A percentile compares a stretch with the other conserved stretches of the same genome.
Conservation (phyloP, 108 stramenopile species). For the Cyclostephanos invisitatus region DNA sequence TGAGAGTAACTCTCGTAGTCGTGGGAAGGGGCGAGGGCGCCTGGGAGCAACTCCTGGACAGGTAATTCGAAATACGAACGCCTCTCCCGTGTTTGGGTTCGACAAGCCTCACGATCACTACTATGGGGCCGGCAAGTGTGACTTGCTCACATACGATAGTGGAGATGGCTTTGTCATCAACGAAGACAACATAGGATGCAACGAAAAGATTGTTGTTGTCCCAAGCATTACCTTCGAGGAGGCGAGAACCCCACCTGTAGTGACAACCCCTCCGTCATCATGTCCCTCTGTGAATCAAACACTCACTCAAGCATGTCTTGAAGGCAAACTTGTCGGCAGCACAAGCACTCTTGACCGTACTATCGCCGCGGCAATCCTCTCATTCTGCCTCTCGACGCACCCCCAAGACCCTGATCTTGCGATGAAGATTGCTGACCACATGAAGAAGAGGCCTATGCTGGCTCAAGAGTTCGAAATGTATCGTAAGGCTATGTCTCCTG, state of each 20-base stretch:
- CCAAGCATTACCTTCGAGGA: neutral
- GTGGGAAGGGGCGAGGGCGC: neutral
- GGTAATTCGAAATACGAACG: neutral
- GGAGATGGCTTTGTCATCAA: constrained; percentile 25
- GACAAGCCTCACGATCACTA: constrained; percentile 40
- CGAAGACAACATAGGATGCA: constrained; percentile 13
- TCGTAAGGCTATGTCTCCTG: constrained; percentile 25
- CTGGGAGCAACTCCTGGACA: neutral
- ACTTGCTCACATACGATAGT: constrained; percentile 43
- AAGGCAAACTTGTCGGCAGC: constrained; percentile 6
- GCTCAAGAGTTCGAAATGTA: constrained; percentile 35
- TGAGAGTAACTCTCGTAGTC: constrained; percentile 11
- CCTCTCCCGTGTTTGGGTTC: constrained; percentile 26
- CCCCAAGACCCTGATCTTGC: constrained; percentile 34
- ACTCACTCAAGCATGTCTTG: constrained; percentile 24
- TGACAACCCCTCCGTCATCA: constrained; percentile 19
- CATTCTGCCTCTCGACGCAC: constrained; percentile 38
- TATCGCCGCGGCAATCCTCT: constrained; percentile 31
- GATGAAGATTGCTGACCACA: constrained; percentile 20
- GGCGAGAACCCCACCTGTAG: neutral
- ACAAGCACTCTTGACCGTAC: constrained; percentile 17
- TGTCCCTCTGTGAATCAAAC: constrained; percentile 18
- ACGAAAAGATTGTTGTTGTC: neutral
- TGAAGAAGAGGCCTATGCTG: constrained; percentile 28
- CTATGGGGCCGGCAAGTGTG: constrained; percentile 31